phyloP scores from a whole-genome alignment of 2,329 filamentous ascomycete genomes.

The Stemphylium lycopersici region DNA sequence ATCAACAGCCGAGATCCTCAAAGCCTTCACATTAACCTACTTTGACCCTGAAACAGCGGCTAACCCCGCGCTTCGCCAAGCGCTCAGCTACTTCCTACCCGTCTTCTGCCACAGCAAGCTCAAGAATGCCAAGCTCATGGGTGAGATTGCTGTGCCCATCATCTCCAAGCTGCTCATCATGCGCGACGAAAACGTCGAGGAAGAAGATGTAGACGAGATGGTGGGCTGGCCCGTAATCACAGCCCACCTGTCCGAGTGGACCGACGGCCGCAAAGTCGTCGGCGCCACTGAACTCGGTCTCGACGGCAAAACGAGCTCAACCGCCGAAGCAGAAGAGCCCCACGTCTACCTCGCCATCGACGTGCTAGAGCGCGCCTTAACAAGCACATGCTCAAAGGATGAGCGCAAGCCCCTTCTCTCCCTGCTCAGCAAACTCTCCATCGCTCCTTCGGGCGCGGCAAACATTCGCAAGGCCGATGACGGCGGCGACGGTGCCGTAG shows the following conservation, averaged over 20 bases:
- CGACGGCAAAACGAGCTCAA: constrained; percentile 61
- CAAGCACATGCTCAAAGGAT: constrained; percentile 70
- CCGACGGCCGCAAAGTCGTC: constrained; percentile 80
- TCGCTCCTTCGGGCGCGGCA: constrained; percentile 63
- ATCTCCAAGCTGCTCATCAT: constrained; percentile 70
- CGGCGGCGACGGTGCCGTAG: constrained; percentile 15
- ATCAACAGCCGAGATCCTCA: constrained; percentile 71
- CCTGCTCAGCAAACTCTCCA: constrained; percentile 81
- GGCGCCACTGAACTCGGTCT: constrained; percentile 60
- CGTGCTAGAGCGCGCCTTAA: constrained; percentile 75
- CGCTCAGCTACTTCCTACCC: constrained; percentile 90
- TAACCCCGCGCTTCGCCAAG: constrained; percentile 84
- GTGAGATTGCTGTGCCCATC: constrained; percentile 72
- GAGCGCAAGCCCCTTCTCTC: constrained; percentile 73
- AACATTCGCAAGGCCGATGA: constrained; percentile 34
- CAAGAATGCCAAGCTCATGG: constrained; percentile 85
- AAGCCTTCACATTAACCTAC: constrained; percentile 82
- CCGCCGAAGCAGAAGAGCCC: constrained; percentile 71
- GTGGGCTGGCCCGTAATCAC: constrained; percentile 79
- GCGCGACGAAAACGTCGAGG: constrained; percentile 69
- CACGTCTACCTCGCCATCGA: constrained; percentile 80
- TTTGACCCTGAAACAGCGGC: constrained; percentile 82
- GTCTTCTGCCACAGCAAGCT: constrained; percentile 88
- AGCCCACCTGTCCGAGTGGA: constrained; percentile 90
- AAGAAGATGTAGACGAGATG: constrained; percentile 74